Base-by-base conservation (phyloP, 768 basidiomycete species). In the Lactifluus subvellereus region DNA sequence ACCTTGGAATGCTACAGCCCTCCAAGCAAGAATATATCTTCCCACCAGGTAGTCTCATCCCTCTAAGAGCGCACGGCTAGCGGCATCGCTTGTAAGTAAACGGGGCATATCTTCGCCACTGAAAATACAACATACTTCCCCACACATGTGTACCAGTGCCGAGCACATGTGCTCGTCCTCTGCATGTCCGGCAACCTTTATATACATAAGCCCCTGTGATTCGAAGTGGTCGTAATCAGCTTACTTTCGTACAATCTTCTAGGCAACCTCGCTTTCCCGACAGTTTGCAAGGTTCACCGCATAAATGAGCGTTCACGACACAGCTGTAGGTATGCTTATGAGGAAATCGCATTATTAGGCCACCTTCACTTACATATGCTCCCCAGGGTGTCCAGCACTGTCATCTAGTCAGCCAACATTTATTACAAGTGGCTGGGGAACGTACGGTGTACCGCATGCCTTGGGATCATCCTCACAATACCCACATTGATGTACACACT, bases 311-410 rank as follows among this genome's bases (percentile, higher is more conserved):
- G 22, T 30, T 64, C 30, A 64, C 53, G 22, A 77, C 72, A 64
- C 85, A 87, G 60, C 86, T 87, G 57, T n/a, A 51, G 10, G 18
- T 16, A 10, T 42, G 37, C 16, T 9, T 4, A 30, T 27, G 30
- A 51, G 27, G 22, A 42, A 11, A 33, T 2, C 2, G 10, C 48
- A 55, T 18, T 20, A n/a, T 35, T 8, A 9, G 16, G 16, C 20
- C 18, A 6, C 9, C 9, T 35, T 42, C 40, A 64, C 79, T 48
- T 69, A 84, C 85, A 83, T 76, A 61, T 86, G 84, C 11, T 72
- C 74, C 16, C 82, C 83, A 22, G 77, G 70, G 59, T 86, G 84
- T 0, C 85, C 85, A 35, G 83, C 84, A 30, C 84, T 85, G 63
- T 30, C 3, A 1, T 18, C 6, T 7, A 38, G 8, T 38, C 5